These are phyloP conservation scores for Boletellus sp. DNA, from an alignment of 1,284 basidiomycete genomes.

Conservation along the genomic window DNA sequence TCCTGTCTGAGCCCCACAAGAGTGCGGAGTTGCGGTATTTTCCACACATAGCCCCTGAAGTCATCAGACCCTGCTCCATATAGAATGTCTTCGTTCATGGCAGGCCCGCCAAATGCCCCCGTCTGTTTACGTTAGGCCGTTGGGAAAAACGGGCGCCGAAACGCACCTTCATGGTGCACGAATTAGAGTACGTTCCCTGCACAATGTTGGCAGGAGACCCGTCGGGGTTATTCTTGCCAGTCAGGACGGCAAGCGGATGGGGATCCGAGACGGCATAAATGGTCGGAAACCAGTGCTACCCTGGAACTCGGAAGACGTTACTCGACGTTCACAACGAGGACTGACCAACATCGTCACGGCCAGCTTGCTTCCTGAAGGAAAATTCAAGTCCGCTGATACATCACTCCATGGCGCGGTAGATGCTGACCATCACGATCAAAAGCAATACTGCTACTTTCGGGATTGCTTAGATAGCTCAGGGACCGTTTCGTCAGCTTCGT, in stretches of 20 bases:
- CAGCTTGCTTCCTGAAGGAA: slow-evolving; percentile 49
- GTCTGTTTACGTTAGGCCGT: slow-evolving; percentile 44
- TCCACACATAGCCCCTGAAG: slow-evolving; percentile 79
- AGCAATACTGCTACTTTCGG: slow-evolving; percentile 61
- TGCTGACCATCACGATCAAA: slow-evolving; percentile 61
- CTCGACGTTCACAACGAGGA: slow-evolving; percentile 1
- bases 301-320: slow-evolving; percentile 3
- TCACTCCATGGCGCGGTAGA: slow-evolving; percentile 4
- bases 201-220: slow-evolving; percentile 44
- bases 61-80: slow-evolving; percentile 77
- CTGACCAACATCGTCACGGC: slow-evolving; percentile 63
- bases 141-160: neutral
- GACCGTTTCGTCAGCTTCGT: slow-evolving; percentile 54
- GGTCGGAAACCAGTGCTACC: slow-evolving; percentile 62
- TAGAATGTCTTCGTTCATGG: slow-evolving; percentile 49
- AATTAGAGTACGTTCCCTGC: slow-evolving; percentile 61
- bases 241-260: slow-evolving; percentile 65
- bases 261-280: slow-evolving; percentile 64
- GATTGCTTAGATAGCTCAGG: slow-evolving; percentile 42
- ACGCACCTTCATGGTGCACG: slow-evolving; percentile 71
- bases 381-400: slow-evolving; percentile 7
- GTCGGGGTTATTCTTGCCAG: slow-evolving; percentile 50
- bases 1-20: slow-evolving; percentile 44
- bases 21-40: slow-evolving; percentile 48
- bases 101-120: slow-evolving; percentile 66